These are phyloP conservation scores for Aspergillus sergii DNA, from an alignment of 2,329 filamentous ascomycete genomes.

Conservation along the genomic window DNA sequence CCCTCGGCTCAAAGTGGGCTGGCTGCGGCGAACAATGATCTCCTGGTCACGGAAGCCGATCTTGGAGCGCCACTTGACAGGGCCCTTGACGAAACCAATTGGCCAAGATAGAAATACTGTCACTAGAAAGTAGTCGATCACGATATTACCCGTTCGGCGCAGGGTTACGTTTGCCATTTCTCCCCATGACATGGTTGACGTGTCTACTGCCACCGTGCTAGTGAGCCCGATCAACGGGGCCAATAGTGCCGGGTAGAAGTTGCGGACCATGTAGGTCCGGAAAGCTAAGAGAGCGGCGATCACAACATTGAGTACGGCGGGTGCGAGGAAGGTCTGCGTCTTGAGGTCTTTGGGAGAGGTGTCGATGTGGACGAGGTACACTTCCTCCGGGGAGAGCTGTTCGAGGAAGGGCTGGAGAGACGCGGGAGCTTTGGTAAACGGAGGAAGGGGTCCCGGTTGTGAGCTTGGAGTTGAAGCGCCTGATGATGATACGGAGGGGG, in stretches of 20 bases:
- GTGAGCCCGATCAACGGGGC: constrained; percentile 65
- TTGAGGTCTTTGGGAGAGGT: constrained; percentile 70
- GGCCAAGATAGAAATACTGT: constrained; percentile 75
- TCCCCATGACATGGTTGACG: constrained; percentile 57
- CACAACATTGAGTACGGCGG: constrained; percentile 72
- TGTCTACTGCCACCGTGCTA: constrained; percentile 68
- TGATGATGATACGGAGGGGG: constrained; percentile 28
- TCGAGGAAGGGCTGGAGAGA: constrained; percentile 67
- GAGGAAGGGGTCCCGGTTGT: constrained; percentile 53
- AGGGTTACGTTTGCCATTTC: constrained; percentile 60
- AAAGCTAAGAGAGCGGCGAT: constrained; percentile 67
- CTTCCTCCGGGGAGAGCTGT: constrained; percentile 66
- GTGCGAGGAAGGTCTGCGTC: constrained; percentile 78
- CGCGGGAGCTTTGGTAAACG: constrained; percentile 69
- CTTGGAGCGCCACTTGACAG: constrained; percentile 71
- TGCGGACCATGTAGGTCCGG: constrained; percentile 69
- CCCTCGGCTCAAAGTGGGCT: constrained; percentile 66
- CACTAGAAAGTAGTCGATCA: constrained; percentile 72
- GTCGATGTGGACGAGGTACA: constrained; percentile 88
- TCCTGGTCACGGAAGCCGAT: constrained; percentile 79
- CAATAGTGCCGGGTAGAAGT: constrained; percentile 72
- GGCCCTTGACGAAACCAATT: constrained; percentile 68
- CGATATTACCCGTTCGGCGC: constrained; percentile 65
- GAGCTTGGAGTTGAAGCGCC: constrained; percentile 37
- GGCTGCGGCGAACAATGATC: constrained; percentile 77